Conservation (phyloP, 2,329 filamentous ascomycete species). For the Sporothrix luriei region DNA sequence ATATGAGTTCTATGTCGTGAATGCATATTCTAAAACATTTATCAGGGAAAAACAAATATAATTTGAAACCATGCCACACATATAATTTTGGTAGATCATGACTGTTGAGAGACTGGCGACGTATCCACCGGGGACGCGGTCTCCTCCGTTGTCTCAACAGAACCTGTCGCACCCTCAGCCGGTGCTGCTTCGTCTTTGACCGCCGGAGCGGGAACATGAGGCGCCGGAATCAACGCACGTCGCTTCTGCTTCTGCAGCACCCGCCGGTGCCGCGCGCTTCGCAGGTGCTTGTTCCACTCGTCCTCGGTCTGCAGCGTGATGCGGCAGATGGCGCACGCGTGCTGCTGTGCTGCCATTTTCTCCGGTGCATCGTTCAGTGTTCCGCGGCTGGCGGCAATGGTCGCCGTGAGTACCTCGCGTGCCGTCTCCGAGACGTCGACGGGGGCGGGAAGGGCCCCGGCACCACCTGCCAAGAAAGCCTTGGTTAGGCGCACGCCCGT, state of each 20-base stretch:
- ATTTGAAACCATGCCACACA: not conserved
- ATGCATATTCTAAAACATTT: not conserved
- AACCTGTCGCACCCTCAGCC: not conserved
- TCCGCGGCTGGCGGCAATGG: constrained; percentile 43
- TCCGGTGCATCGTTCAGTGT: constrained; percentile 47
- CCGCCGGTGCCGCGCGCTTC: constrained; percentile 47
- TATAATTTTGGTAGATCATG: not conserved
- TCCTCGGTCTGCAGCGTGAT: constrained; percentile 61
- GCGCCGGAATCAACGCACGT: constrained; percentile 39
- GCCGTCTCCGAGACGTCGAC: constrained; percentile 53
- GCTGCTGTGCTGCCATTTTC: constrained; percentile 56
- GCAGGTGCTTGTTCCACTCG: constrained; percentile 52
- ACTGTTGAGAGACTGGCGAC: not conserved
- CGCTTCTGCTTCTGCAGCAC: constrained; percentile 39
- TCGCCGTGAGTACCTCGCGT: constrained; percentile 57
- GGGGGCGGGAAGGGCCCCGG: constrained; percentile 54
- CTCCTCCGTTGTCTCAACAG: not conserved
- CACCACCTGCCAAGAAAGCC: constrained; percentile 61
- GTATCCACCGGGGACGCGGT: not conserved
- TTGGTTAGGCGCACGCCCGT: constrained; percentile 65
- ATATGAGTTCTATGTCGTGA: constrained; percentile 21
- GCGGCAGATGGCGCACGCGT: constrained; percentile 71
- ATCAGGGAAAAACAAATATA: not conserved
- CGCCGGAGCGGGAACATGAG: not conserved
- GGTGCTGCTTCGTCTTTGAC: not conserved